phyloP scores from a whole-genome alignment of 2,329 filamentous ascomycete species.

The Lecanicillium sp. region DNA sequence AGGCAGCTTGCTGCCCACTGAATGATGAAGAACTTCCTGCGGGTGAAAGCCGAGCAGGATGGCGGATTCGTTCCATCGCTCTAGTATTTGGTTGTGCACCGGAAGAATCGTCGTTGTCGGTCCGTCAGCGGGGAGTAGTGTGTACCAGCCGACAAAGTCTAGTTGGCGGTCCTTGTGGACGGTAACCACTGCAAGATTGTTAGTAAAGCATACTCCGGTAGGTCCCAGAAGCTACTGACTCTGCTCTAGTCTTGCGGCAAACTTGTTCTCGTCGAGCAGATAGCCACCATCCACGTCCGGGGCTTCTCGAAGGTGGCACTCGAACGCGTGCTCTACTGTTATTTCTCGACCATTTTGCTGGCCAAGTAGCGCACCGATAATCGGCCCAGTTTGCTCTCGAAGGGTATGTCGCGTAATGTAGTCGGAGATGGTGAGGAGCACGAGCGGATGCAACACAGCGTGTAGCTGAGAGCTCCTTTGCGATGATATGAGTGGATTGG shows the following conservation, averaged over 20 bases:
- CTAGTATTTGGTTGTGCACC: slow-evolving; percentile 70
- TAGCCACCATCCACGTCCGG: slow-evolving; percentile 45
- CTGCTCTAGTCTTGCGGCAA: slow-evolving; percentile 70
- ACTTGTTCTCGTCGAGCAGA: slow-evolving; percentile 63
- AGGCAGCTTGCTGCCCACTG: slow-evolving; percentile 73
- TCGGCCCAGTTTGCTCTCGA: slow-evolving; percentile 64
- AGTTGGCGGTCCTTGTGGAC: slow-evolving; percentile 81
- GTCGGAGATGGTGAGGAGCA: slow-evolving; percentile 93
- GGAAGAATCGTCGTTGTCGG: slow-evolving; percentile 62
- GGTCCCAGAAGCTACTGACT: slow-evolving; percentile 48
- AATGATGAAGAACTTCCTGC: slow-evolving; percentile 41
- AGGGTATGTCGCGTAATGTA: slow-evolving; percentile 89
- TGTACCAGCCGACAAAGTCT: slow-evolving; percentile 90
- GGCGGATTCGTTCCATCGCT: slow-evolving; percentile 74
- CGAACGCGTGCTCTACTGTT: slow-evolving; percentile 88
- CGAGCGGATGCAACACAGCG: slow-evolving; percentile 82
- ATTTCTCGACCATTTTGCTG: slow-evolving; percentile 86
- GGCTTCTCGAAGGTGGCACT: slow-evolving; percentile 53
- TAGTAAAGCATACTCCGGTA: background rate
- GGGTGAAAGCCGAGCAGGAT: slow-evolving; percentile 84
- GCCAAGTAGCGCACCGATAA: slow-evolving; percentile 82
- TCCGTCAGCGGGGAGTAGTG: slow-evolving; percentile 63
- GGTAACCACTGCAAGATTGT: slow-evolving; percentile 59
- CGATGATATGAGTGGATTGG: slow-evolving; percentile 56
- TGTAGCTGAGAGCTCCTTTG: slow-evolving; percentile 68